Base-by-base conservation (phyloP, 805 yeast genomes). In the Naumovozyma castellii region DNA sequence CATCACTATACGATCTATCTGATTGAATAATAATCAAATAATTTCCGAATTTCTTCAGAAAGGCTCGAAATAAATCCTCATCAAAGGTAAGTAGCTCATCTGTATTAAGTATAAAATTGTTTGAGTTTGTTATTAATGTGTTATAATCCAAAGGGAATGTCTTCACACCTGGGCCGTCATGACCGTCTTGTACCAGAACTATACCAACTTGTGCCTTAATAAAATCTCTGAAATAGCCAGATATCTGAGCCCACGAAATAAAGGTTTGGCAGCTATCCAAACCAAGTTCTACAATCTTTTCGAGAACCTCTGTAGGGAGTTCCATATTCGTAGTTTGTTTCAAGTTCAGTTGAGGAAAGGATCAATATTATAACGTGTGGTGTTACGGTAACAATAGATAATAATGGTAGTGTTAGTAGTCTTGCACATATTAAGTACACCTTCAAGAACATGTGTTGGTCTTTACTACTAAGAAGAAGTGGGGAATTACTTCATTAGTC, bases 251-350 rank as follows among this genome's bases (percentile, higher is more conserved):
- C 59, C 62, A 57, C 3, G 58, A 40, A 14, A 47, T 42, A 13
- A 52, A 37, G 2, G 60, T 53, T 25, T 43, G 45, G n/a, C 54
- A 44, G 34, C 55, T 50, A 25, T 49, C 50, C 5, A 45, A 37
- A 22, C 55, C 53, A 20, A 45, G 41, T 9, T 38, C 30, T 4
- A 53, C 50, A 18, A 57, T 48, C 13, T 38, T 45, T n/a, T 53
- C 49, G 16, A 57, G 22, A 3, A 57, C 39, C 30, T 57, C 62
- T 19, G 44, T 37, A 3, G 62, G 62, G n/a, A 57, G 34, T 14
- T 29, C 5, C 32, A 29, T n/a, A 6, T 22, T 22, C n/a, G n/a
- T n/a, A n/a, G n/a, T n/a, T n/a, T n/a, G n/a, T n/a, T n/a, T n/a
- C n/a, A n/a, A n/a, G n/a, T n/a, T n/a, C n/a, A n/a, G n/a, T n/a